A percentile compares a stretch with the other conserved stretches of the same genome.
Conservation (phyloP, 2,329 filamentous ascomycete genomes). For the Penicillium sp. region DNA sequence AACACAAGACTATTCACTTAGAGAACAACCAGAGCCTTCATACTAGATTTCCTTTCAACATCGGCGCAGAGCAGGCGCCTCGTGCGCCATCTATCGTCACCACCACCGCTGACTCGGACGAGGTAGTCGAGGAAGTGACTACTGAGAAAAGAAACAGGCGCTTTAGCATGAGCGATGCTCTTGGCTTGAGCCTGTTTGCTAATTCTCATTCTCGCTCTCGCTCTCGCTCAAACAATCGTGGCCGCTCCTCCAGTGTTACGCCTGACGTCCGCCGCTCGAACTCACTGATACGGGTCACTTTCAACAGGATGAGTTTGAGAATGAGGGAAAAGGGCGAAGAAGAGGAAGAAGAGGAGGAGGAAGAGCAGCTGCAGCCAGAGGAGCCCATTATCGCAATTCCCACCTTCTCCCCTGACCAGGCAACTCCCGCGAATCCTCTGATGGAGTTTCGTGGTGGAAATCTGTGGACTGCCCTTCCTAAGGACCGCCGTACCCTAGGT, state of each 20-base stretch:
- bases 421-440: conserved; percentile 29
- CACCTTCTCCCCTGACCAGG: conserved; percentile 21
- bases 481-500: conserved; percentile 31
- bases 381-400: not conserved
- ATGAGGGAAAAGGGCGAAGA: not conserved
- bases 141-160: conserved; percentile 24
- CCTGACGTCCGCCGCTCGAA: conserved; percentile 17
- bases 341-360: conserved; percentile 10
- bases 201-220: conserved; percentile 16
- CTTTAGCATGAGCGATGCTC: conserved; percentile 34
- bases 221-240: conserved; percentile 18
- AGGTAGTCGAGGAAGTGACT: not conserved
- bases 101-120: not conserved
- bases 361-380: not conserved
- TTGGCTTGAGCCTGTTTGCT: conserved; percentile 8
- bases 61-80: conserved; percentile 19
- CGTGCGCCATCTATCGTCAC: conserved; percentile 2
- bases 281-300: conserved; percentile 21
- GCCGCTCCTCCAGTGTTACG: conserved; percentile 14
- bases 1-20: conserved; percentile 2
- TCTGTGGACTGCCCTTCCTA: conserved; percentile 36
- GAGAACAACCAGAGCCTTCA: conserved; percentile 27
- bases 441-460: conserved; percentile 35
- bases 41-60: conserved; percentile 33
- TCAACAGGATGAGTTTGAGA: conserved; percentile 14